Base-by-base conservation (phyloP, 352 stramenopile genomes). In the Pythium volutum region DNA sequence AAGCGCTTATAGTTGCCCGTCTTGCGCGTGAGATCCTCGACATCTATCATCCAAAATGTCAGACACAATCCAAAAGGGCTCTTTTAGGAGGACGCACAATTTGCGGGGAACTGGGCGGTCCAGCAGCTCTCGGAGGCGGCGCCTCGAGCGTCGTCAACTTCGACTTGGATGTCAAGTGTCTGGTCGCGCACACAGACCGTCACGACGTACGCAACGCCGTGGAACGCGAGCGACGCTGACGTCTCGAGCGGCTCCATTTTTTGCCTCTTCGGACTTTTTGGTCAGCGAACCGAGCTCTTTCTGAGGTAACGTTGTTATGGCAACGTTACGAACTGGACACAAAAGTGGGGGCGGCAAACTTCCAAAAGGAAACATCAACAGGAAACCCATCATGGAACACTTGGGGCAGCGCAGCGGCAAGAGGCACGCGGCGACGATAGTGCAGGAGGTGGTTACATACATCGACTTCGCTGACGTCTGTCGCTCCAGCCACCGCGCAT, bases 1-100 rank as follows among this genome's bases (percentile, higher is more conserved):
- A 98, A 97, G 42, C 78, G 83, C 70, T 98, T 98, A 69, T 83
- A 97, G 69, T 97, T 98, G 58, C 93, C 91, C 25, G 94, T 97
- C 67, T 98, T 97, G 15, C 83, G 78, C 46, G 93, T 97, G 45
- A 98, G 83, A 60, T 97, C 85, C 69, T 98, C 90, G 5, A 98
- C 64, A 51, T 97, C 80, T 79, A 45, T 9, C 16, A 16, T 38
- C 18, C 41, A 25, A 45, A 20, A 15, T 23, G 27, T 49, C n/a
- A 39, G 41, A 14, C 55, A 16, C 11, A 5, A n/a, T 18, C 3
- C 7, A 22, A 43, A 43, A 43, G 7, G 36, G n/a, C n/a, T n/a
- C n/a, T n/a, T n/a, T n/a, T 18, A 10, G 2, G n/a, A 5, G 11
- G 2, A 54, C 41, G 38, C 55, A 85, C 77, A 85, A 14, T 65